These are phyloP conservation scores for Carex arenaria DNA, from an alignment of 202 grass and related monocot species.

Conservation along the genomic window DNA sequence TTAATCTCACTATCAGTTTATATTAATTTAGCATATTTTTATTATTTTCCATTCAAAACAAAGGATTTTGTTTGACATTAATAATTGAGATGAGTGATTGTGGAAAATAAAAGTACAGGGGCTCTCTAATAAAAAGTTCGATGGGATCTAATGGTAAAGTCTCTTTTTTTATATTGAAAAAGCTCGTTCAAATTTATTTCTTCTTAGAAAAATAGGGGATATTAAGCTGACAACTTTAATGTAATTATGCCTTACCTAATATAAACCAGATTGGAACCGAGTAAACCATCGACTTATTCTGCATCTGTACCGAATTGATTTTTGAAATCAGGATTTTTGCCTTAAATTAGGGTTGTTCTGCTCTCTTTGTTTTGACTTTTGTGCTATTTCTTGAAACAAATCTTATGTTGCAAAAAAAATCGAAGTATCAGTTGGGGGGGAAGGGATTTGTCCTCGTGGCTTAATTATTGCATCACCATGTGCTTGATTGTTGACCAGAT, in stretches of 20 bases:
- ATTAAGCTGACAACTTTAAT: too few relatives aligned
- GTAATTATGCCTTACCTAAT: background rate
- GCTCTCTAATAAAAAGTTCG: too few relatives aligned
- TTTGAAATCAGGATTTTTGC: background rate
- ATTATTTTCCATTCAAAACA: too few relatives aligned
- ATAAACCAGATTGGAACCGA: background rate
- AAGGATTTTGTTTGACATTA: too few relatives aligned
- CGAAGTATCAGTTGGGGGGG: constrained; percentile 2
- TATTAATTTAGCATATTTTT: too few relatives aligned
- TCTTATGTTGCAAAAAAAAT: background rate
- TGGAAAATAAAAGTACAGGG: too few relatives aligned
- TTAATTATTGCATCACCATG: constrained; percentile 27
- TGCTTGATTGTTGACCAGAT: constrained; percentile 25
- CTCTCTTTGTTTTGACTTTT: constrained; percentile 10
- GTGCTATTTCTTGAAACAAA: constrained; percentile 1
- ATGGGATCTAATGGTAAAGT: too few relatives aligned
- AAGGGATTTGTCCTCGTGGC: background rate
- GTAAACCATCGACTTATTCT: background rate
- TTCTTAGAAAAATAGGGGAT: too few relatives aligned
- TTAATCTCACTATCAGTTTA: too few relatives aligned
- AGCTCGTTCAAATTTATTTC: too few relatives aligned
- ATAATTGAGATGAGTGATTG: too few relatives aligned
- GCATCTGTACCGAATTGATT: background rate
- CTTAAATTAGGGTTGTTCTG: constrained; percentile 7
- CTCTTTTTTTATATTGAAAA: too few relatives aligned